Percentiles rank a stretch among this genome's conserved stretches.
phyloP scores from a whole-genome alignment of 495 filamentous ascomycete species.

The Lindgomyces ingoldianus region DNA sequence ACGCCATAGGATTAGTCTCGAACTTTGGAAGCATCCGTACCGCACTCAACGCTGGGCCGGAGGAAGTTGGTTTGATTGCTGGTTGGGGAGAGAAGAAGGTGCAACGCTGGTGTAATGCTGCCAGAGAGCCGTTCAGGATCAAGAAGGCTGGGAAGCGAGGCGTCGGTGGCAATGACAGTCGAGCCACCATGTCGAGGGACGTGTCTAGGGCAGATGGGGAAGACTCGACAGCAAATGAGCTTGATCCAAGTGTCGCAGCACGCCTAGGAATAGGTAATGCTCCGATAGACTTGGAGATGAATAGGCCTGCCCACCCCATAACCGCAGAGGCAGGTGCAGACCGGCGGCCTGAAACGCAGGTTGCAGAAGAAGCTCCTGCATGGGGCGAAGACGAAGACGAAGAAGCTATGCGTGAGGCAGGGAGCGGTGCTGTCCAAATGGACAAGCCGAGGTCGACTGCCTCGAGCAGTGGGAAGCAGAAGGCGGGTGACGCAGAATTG shows the following conservation, averaged over 20 bases:
- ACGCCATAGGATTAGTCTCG: slow-evolving; percentile 81
- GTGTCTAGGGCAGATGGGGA: slow-evolving; percentile 26
- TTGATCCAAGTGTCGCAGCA: background rate
- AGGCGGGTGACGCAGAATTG: slow-evolving; percentile 46
- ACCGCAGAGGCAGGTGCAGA: slow-evolving; percentile 36
- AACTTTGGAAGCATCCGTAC: slow-evolving; percentile 84
- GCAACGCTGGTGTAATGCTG: slow-evolving; percentile 73
- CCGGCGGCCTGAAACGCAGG: slow-evolving; percentile 34
- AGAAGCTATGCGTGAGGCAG: slow-evolving; percentile 45
- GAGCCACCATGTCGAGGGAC: slow-evolving; percentile 30
- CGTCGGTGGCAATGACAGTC: slow-evolving; percentile 41
- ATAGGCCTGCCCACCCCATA: slow-evolving; percentile 10
- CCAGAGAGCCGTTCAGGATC: slow-evolving; percentile 80
- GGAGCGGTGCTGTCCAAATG: slow-evolving; percentile 9
- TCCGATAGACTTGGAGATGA: slow-evolving; percentile 1
- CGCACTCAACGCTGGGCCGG: slow-evolving; percentile 82
- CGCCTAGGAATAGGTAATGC: background rate
- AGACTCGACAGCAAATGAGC: background rate
- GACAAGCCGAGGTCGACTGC: background rate
- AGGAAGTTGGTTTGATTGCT: slow-evolving; percentile 75
- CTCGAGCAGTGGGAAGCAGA: slow-evolving; percentile 34
- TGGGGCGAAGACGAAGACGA: slow-evolving; percentile 46
- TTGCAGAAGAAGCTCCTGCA: slow-evolving; percentile 40
- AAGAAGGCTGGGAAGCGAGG: slow-evolving; percentile 64
- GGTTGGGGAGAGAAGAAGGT: slow-evolving; percentile 98